Conservation (phyloP, 495 filamentous ascomycete genomes). For the Pseudotulostoma volvatum region DNA sequence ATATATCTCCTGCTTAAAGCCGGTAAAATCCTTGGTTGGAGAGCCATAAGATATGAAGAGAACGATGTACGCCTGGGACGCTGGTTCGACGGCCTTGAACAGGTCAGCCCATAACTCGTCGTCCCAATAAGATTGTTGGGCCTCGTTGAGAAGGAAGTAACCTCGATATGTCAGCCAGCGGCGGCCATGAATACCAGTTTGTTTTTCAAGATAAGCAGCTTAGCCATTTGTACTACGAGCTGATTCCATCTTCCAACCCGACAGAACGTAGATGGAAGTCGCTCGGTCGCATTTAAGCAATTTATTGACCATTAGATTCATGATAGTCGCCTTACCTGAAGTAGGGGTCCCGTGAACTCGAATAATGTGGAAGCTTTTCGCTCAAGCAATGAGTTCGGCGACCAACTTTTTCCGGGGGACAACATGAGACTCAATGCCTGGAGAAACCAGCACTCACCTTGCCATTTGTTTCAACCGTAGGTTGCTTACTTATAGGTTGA, state of each 20-base stretch:
- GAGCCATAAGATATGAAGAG: slow-evolving; percentile 10
- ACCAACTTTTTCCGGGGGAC: too few species aligned
- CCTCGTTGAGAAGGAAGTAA: slow-evolving; percentile 8
- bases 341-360: too few species aligned
- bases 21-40: slow-evolving; percentile 3
- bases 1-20: slow-evolving; percentile 2
- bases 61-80: slow-evolving; percentile 1
- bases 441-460: too few species aligned
- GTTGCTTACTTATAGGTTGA: too few species aligned
- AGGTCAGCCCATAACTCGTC: slow-evolving; percentile 5
- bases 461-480: too few species aligned
- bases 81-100: slow-evolving; percentile 6
- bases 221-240: slow-evolving; percentile 3
- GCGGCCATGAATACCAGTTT: slow-evolving; percentile 6
- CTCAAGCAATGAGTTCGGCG: too few species aligned
- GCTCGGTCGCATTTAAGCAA: slow-evolving; percentile 2
- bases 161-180: slow-evolving; percentile 4
- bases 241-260: slow-evolving; percentile 4
- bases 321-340: too few species aligned
- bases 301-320: too few species aligned
- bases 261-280: slow-evolving; percentile 4
- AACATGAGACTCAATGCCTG: too few species aligned
- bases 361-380: too few species aligned
- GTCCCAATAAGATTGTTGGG: slow-evolving; percentile 7
- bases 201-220: slow-evolving; percentile 2